Base-by-base conservation (phyloP, 257 asterid species). In the Primulina huaijiensis region DNA sequence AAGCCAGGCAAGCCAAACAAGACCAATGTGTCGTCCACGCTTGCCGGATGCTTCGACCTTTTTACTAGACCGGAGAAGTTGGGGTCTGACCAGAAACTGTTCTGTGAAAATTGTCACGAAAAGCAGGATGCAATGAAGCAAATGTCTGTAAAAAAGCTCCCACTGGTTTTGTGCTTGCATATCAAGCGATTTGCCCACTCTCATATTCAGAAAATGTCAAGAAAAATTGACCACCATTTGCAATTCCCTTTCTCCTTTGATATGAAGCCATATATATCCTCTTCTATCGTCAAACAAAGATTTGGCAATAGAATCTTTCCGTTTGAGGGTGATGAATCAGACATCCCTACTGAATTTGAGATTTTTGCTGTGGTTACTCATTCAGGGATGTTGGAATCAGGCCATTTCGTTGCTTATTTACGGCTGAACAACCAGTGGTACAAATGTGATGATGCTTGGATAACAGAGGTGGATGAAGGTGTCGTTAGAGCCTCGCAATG, bases 361-460 rank as follows among this genome's bases (percentile, higher is more conserved):
- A 83, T 89, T 71, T 89, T 87, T 73, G 96, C 96, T 3, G 86
- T 87, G 76, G 92, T 89, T 17, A 86, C 91, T 68, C 96, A 89
- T 76, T 85, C 93, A 0, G 96, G 96, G 72, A 89, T 81, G 89
- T 69, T 89, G 65, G 93, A 89, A 73, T 80, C 89, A 16, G 96
- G 96, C 1, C 93, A 89, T 67, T 89, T 87, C 27, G 86, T 83
- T 33, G 87, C 96, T 1, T 89, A 86, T 34, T 81, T 89, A 19
- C 79, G 93, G 5, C 69, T 89, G 74, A 73, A 75, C 63, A 77
- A 85, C 67, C 87, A 74, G 82, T 89, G 96, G 96, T 89, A 83
- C 52, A 89, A 87, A 70, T 89, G 96, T 19, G 96, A 87, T 9
- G 96, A 87, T 75, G 92, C 93, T 25, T 89, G 93, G 96, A 78